Evolutionary conservation across 2,329 filamentous ascomycete genomes (phyloP).

Genomic region (Cytospora schulzeri): DNA sequence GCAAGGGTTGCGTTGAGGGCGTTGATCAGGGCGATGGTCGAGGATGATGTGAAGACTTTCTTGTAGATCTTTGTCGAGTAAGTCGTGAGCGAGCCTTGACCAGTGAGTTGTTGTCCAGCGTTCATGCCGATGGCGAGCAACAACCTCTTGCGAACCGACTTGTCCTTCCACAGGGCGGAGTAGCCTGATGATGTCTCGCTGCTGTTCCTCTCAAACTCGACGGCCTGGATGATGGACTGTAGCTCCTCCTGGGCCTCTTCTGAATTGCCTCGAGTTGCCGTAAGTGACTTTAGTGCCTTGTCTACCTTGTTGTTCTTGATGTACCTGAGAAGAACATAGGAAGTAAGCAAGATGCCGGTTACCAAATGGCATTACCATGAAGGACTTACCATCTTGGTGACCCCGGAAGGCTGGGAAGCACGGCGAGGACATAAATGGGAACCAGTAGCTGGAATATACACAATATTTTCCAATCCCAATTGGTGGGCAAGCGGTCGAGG

Average conservation of each 20-base stretch:
- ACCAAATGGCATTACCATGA: background rate
- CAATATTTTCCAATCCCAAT: conserved; percentile 75
- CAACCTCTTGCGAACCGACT: conserved; percentile 67
- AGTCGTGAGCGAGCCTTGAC: conserved; percentile 73
- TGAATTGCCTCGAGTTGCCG: conserved; percentile 61
- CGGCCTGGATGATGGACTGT: conserved; percentile 64
- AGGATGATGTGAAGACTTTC: conserved; percentile 62
- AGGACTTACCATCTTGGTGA: conserved; percentile 67
- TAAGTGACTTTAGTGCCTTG: conserved; percentile 58
- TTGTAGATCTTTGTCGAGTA: conserved; percentile 77
- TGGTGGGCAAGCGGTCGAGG: conserved; percentile 43
- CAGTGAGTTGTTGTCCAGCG: conserved; percentile 70
- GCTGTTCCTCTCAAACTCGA: conserved; percentile 72
- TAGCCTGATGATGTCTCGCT: conserved; percentile 63
- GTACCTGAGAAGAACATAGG: conserved; percentile 12
- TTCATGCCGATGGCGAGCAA: conserved; percentile 68
- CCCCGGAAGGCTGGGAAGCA: conserved; percentile 68
- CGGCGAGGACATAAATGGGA: conserved; percentile 60
- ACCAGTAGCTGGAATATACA: conserved; percentile 72
- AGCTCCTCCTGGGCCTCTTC: conserved; percentile 69
- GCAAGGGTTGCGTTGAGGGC: conserved; percentile 73
- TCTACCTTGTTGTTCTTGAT: conserved; percentile 62
- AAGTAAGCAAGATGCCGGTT: background rate
- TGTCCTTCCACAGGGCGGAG: conserved; percentile 69
- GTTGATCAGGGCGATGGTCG: conserved; percentile 71